Evolutionary conservation across 495 filamentous ascomycete genomes (phyloP).

Genomic region (Cenococcum geophilum): DNA sequence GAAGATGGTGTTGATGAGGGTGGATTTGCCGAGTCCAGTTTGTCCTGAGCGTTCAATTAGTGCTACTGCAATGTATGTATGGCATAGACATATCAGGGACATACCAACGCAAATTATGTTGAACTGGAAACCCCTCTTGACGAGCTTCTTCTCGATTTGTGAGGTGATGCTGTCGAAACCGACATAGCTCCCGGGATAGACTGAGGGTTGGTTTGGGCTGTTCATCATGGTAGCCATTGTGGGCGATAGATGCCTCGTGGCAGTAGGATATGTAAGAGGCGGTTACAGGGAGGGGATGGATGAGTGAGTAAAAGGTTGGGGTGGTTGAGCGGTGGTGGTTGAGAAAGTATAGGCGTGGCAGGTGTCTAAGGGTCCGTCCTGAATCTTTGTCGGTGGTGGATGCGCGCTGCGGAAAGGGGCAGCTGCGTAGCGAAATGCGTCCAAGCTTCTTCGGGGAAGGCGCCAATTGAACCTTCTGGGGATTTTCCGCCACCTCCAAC

Average conservation of each 20-base stretch:
- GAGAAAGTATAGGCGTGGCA: constrained; percentile 15
- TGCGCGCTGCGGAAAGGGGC: constrained; percentile 28
- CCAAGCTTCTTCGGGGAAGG: constrained; percentile 13
- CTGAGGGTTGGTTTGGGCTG: constrained; percentile 41
- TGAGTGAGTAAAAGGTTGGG: constrained; percentile 1
- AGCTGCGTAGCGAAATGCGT: constrained; percentile 27
- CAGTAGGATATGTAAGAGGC: neutral
- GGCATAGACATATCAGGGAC: constrained; percentile 32
- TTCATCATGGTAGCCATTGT: constrained; percentile 46
- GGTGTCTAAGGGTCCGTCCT: constrained; percentile 19
- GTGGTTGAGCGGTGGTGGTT: constrained; percentile 8
- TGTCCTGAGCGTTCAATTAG: constrained; percentile 58
- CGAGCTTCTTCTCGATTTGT: constrained; percentile 97
- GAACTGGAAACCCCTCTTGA: constrained; percentile 99
- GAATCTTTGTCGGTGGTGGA: constrained; percentile 24
- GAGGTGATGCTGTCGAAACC: constrained; percentile 99
- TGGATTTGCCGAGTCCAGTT: constrained; percentile 97
- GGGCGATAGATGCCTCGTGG: constrained; percentile 18
- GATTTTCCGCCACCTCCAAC: constrained; percentile 16
- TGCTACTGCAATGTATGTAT: neutral
- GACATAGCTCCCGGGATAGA: constrained; percentile 94
- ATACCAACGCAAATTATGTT: constrained; percentile 99
- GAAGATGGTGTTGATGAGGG: constrained; percentile 99
- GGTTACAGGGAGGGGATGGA: neutral
- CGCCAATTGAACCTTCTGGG: neutral